Conservation (phyloP, 2,329 filamentous ascomycete species). For the Cryphonectria carpinicola region DNA sequence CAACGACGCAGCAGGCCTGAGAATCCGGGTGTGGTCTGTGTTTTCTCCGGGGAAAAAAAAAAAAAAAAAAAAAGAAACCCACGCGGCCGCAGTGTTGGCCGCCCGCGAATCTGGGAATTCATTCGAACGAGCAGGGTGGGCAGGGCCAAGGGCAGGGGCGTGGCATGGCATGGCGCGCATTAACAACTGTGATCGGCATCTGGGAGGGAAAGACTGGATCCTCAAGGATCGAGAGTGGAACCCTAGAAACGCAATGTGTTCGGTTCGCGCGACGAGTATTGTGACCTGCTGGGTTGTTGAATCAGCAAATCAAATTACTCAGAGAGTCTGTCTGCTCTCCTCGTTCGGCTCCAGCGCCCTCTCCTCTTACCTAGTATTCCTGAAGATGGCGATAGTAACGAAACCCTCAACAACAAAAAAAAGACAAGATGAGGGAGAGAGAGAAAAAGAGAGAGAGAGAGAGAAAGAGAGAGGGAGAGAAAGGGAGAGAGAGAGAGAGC, state of each 20-base stretch:
- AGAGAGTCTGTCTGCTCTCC: background rate
- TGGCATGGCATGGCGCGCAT: background rate
- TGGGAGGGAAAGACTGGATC: constrained; percentile 1
- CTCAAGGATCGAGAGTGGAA: background rate
- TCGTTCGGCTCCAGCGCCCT: background rate
- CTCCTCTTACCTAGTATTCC: background rate
- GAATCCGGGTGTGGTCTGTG: background rate
- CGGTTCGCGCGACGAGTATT: background rate
- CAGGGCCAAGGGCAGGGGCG: background rate
- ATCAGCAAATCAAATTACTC: background rate
- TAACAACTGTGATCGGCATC: background rate
- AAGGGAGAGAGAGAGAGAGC: background rate
- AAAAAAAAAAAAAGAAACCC: constrained; percentile 3
- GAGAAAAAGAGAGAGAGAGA: too few relatives aligned
- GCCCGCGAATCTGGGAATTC: constrained; percentile 3
- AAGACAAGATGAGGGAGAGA: background rate
- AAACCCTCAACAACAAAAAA: background rate
- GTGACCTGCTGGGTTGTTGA: background rate
- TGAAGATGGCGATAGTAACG: background rate
- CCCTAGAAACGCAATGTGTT: background rate
- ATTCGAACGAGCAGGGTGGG: background rate
- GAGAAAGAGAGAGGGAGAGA: too few relatives aligned
- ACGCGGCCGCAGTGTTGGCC: constrained; percentile 7
- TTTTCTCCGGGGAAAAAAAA: background rate
- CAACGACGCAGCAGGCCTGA: background rate